These are phyloP conservation scores for Salvia miltiorrhiza DNA, from an alignment of 257 asterid species.

Conservation along the genomic window DNA sequence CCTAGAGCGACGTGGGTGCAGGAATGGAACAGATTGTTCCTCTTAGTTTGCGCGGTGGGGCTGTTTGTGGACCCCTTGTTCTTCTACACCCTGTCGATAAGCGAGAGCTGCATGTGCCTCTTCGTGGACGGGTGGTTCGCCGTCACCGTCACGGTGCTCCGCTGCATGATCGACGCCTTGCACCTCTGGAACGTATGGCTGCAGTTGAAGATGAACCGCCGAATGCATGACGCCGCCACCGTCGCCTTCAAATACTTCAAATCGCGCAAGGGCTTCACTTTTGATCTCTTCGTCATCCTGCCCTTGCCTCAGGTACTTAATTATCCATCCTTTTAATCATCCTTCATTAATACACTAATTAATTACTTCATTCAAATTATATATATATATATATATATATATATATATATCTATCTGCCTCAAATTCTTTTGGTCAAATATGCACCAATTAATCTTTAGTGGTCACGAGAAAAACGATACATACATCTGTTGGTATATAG, in stretches of 20 bases:
- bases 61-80: constrained; percentile 82
- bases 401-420: no score
- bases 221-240: constrained; percentile 16
- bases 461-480: constrained; percentile 9
- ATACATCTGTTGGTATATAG: neutral
- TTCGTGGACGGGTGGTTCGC: constrained; percentile 95
- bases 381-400: no score
- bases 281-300: constrained; percentile 86
- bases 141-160: constrained; percentile 69
- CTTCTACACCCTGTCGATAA: constrained; percentile 77
- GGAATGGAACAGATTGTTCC: constrained; percentile 90
- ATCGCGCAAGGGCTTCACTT: constrained; percentile 56
- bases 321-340: constrained; percentile 7
- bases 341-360: neutral
- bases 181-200: constrained; percentile 88
- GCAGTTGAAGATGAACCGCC: constrained; percentile 55
- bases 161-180: constrained; percentile 82
- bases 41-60: constrained; percentile 65
- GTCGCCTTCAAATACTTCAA: constrained; percentile 47
- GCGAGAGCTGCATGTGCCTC: constrained; percentile 77
- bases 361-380: neutral
- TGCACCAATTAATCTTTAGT: neutral
- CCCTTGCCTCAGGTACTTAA: constrained; percentile 77
- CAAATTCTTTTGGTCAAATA: neutral
- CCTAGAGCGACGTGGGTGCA: constrained; percentile 63